phyloP scores from a whole-genome alignment of 2,329 filamentous ascomycete species.

The Penicillium sp. region DNA sequence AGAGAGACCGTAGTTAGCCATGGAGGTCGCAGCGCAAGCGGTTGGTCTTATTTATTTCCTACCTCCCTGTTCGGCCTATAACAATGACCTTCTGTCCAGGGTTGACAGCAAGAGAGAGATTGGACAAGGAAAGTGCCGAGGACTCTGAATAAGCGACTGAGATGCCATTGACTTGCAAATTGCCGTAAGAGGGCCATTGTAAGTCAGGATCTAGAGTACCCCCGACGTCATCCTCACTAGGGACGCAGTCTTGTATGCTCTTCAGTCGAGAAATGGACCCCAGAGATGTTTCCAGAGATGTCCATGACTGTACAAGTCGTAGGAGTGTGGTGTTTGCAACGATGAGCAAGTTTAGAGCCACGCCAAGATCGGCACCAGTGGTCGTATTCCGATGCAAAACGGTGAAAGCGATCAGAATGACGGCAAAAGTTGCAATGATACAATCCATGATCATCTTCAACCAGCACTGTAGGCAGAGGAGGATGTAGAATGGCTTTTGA shows the following conservation, averaged over 20 bases:
- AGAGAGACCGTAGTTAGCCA: background rate
- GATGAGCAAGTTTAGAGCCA: slow-evolving; percentile 8
- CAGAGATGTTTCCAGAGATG: slow-evolving; percentile 4
- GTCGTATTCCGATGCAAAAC: background rate
- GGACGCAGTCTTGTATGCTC: background rate
- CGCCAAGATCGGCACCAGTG: background rate
- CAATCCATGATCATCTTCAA: slow-evolving; percentile 1
- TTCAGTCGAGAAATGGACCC: background rate
- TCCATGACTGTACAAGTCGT: background rate
- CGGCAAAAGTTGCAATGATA: background rate
- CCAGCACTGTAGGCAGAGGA: background rate
- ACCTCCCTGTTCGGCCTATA: slow-evolving; percentile 9
- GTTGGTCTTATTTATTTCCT: background rate
- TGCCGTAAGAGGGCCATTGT: background rate
- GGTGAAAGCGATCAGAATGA: background rate
- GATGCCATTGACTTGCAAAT: background rate
- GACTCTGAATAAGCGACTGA: slow-evolving; percentile 2
- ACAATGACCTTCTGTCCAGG: background rate
- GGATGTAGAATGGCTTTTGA: background rate
- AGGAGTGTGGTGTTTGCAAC: slow-evolving; percentile 7
- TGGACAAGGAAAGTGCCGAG: background rate
- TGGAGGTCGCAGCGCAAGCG: background rate
- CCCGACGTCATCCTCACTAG: background rate
- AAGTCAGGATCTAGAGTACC: background rate
- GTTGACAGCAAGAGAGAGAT: background rate